These are phyloP conservation scores for Penicillium sp. DNA, from an alignment of 2,329 filamentous ascomycete genomes.

Conservation along the genomic window DNA sequence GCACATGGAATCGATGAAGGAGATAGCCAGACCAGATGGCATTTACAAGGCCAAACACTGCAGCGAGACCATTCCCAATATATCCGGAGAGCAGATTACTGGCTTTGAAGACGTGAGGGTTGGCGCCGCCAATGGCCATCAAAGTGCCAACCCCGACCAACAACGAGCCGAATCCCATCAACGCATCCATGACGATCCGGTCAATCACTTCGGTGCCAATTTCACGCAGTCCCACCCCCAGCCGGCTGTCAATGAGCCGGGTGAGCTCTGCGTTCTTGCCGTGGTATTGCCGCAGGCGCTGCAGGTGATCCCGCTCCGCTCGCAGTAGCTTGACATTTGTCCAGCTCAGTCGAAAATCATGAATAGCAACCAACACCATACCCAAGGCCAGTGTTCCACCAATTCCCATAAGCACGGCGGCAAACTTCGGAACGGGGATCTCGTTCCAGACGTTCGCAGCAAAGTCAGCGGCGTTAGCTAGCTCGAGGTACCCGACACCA, in stretches of 20 bases:
- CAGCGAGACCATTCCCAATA: constrained; percentile 54
- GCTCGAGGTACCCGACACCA: constrained; percentile 54
- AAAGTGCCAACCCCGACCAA: constrained; percentile 54
- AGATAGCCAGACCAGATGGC: constrained; percentile 51
- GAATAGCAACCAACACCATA: constrained; percentile 49
- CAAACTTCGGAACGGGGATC: constrained; percentile 51
- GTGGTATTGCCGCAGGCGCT: constrained; percentile 17
- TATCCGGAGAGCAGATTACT: constrained; percentile 59
- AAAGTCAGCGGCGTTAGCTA: constrained; percentile 58
- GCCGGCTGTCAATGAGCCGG: constrained; percentile 36
- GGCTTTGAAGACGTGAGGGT: constrained; percentile 44
- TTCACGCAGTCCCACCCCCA: constrained; percentile 52
- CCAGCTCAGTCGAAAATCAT: constrained; percentile 48
- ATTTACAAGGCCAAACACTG: constrained; percentile 52
- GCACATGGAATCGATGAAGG: constrained; percentile 42
- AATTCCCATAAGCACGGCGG: constrained; percentile 54
- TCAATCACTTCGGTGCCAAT: constrained; percentile 54
- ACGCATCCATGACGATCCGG: constrained; percentile 52
- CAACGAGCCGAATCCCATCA: constrained; percentile 53
- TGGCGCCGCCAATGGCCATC: constrained; percentile 55
- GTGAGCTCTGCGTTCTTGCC: constrained; percentile 22
- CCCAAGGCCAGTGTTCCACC: constrained; percentile 51
- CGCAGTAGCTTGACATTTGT: constrained; percentile 50
- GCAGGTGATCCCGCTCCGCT: constrained; percentile 42
- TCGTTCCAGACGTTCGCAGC: constrained; percentile 60